phyloP scores from a whole-genome alignment of 1,284 basidiomycete species.

The Ganoderma sp. region DNA sequence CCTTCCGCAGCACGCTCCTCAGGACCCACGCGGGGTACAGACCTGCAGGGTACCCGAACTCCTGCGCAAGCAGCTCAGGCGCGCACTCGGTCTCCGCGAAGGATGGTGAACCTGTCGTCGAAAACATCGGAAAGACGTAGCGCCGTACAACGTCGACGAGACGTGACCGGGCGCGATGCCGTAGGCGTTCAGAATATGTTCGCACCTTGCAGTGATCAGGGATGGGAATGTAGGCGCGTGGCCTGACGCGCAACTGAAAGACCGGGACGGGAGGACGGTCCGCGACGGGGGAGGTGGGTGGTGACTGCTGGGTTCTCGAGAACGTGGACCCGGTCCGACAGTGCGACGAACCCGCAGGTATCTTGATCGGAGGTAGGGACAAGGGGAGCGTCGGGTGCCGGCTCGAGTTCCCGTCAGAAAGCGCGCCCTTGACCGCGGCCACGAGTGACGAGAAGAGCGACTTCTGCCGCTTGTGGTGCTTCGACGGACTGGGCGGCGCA shows the following conservation, averaged over 20 bases:
- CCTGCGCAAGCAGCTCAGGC: slow-evolving; percentile 44
- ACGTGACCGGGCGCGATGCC: slow-evolving; percentile 72
- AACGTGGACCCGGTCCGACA: slow-evolving; percentile 26
- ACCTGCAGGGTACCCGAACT: slow-evolving; percentile 32
- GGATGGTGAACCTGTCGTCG: slow-evolving; percentile 32
- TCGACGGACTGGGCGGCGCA: slow-evolving; percentile 37
- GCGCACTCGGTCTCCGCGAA: slow-evolving; percentile 17
- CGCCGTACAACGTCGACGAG: slow-evolving; percentile 79
- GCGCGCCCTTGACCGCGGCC: slow-evolving; percentile 51
- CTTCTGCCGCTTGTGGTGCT: slow-evolving; percentile 60
- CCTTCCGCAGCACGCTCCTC: slow-evolving; percentile 58
- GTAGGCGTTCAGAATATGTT: slow-evolving; percentile 45
- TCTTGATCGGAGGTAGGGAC: slow-evolving; percentile 26
- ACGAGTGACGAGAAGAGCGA: slow-evolving; percentile 72
- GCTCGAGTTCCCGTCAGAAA: slow-evolving; percentile 20
- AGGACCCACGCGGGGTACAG: slow-evolving; percentile 61
- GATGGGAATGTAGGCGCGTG: slow-evolving; percentile 27
- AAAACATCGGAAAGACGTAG: slow-evolving; percentile 60
- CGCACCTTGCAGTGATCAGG: slow-evolving; percentile 10
- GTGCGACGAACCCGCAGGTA: slow-evolving; percentile 22
- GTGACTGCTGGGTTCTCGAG: slow-evolving; percentile 36
- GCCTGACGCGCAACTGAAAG: slow-evolving; percentile 29
- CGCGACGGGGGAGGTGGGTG: slow-evolving; percentile 37
- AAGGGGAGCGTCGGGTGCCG: slow-evolving; percentile 18
- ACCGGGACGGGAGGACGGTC: slow-evolving; percentile 28